These are phyloP conservation scores for Leucosporidium scottii DNA, from an alignment of 768 basidiomycete genomes.

Conservation along the genomic window DNA sequence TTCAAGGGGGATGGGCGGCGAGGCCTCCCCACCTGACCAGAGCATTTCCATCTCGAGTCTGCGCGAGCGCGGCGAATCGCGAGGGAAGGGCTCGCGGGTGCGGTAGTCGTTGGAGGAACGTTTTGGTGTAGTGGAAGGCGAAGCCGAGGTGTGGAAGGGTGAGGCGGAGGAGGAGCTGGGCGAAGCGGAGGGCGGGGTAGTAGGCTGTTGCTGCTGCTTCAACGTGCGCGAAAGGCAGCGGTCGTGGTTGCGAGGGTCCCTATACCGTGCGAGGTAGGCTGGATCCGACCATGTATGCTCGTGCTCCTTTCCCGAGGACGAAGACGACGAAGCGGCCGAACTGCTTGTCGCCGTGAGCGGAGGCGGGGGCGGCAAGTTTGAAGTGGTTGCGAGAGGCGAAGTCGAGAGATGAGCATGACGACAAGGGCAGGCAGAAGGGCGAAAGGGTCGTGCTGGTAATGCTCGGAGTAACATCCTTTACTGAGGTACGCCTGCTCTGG, in stretches of 20 bases:
- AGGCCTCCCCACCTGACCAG: slow-evolving; percentile 29
- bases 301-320: no score
- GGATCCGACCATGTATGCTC: slow-evolving; percentile 23
- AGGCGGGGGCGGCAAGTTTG: no score
- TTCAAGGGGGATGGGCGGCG: slow-evolving; percentile 26
- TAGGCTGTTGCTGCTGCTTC: background rate
- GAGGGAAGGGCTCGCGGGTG: background rate
- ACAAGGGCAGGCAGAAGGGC: no score
- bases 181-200: background rate
- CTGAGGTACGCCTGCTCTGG: no score
- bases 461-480: no score
- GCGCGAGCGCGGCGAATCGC: slow-evolving; percentile 11
- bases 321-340: no score
- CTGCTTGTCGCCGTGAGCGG: no score
- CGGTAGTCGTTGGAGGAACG: background rate
- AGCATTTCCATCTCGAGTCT: slow-evolving; percentile 31
- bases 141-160: background rate
- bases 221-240: background rate
- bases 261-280: slow-evolving; percentile 19
- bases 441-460: no score
- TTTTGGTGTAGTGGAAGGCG: background rate
- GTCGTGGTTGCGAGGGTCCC: slow-evolving; percentile 19
- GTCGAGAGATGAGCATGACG: no score
- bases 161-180: background rate
- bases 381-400: no score